A percentile compares a stretch with the other conserved stretches of the same genome.
phyloP scores from a whole-genome alignment of 1,284 basidiomycete species.

The Cryptococcus sp. region DNA sequence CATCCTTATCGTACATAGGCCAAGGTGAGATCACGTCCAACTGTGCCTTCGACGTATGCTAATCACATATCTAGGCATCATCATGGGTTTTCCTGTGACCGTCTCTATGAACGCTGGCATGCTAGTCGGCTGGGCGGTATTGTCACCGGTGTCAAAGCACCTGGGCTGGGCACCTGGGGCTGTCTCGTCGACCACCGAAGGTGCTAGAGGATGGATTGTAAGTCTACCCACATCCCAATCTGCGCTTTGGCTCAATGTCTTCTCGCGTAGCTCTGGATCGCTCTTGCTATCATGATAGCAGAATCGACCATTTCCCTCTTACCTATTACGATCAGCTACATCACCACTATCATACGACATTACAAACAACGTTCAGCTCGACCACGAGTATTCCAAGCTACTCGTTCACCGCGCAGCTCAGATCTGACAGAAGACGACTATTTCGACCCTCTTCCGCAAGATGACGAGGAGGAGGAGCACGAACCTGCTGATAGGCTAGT shows the following conservation, averaged over 20 bases:
- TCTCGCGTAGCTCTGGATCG: conserved; percentile 69
- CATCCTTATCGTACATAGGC: conserved; percentile 85
- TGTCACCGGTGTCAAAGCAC: conserved; percentile 80
- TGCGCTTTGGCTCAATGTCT: conserved; percentile 7
- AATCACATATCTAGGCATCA: conserved; percentile 66
- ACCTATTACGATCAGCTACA: conserved; percentile 64
- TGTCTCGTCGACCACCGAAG: conserved; percentile 77
- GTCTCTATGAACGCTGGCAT: conserved; percentile 93
- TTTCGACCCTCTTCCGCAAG: conserved; percentile 29
- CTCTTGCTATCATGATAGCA: conserved; percentile 88
- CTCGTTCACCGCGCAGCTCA: conserved; percentile 23
- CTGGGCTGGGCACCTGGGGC: conserved; percentile 87
- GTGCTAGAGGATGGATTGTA: conserved; percentile 83
- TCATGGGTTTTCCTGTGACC: conserved; percentile 96
- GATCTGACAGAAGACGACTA: conserved; percentile 37
- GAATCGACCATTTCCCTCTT: conserved; percentile 84
- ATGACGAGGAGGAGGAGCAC: conserved; percentile 64
- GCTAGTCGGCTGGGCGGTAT: conserved; percentile 90
- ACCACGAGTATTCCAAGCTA: conserved; percentile 23
- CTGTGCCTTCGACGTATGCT: neutral
- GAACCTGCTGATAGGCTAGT: conserved; percentile 81
- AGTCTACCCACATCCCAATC: conserved; percentile 8
- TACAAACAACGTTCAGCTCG: conserved; percentile 25
- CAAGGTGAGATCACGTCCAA: conserved; percentile 62
- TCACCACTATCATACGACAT: conserved; percentile 52